phyloP scores from a whole-genome alignment of 768 basidiomycete genomes.

The Melanogaster broomeanus region DNA sequence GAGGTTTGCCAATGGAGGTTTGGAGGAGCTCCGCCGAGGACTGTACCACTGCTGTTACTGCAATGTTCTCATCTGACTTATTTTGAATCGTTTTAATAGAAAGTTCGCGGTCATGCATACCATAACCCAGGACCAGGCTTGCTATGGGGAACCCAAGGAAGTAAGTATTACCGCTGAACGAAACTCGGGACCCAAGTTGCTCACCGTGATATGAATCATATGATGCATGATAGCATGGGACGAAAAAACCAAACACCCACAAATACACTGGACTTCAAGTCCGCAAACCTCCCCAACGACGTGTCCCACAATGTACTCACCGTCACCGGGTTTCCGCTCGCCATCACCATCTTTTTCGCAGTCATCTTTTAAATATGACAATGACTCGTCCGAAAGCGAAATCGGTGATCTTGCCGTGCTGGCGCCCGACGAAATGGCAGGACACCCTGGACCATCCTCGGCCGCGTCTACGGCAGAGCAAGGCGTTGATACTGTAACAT shows the following conservation, averaged over 20 bases:
- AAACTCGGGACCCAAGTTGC: too few species aligned
- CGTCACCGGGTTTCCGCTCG: slow-evolving; percentile 41
- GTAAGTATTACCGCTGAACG: too few species aligned
- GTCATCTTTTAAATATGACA: slow-evolving; percentile 28
- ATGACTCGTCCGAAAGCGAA: slow-evolving; percentile 29
- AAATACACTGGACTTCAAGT: background rate
- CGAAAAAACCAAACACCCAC: background rate
- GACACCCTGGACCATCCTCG: slow-evolving; percentile 24
- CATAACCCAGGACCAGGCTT: too few species aligned
- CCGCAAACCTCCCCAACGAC: slow-evolving; percentile 7
- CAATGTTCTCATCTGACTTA: too few species aligned
- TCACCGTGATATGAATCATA: too few species aligned
- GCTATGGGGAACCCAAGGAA: too few species aligned
- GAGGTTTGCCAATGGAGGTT: too few species aligned
- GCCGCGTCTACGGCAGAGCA: slow-evolving; percentile 18
- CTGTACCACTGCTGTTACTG: too few species aligned
- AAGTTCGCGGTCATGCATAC: too few species aligned
- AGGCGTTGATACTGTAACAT: slow-evolving; percentile 62
- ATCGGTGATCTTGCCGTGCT: slow-evolving; percentile 8
- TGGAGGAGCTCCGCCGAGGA: too few species aligned
- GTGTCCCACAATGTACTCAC: slow-evolving; percentile 34
- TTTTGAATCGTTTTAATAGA: too few species aligned
- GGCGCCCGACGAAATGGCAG: slow-evolving; percentile 15
- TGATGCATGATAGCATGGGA: too few species aligned
- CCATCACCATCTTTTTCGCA: slow-evolving; percentile 42